phyloP scores from a whole-genome alignment of 345 rosid species.

The Pistacia vera region DNA sequence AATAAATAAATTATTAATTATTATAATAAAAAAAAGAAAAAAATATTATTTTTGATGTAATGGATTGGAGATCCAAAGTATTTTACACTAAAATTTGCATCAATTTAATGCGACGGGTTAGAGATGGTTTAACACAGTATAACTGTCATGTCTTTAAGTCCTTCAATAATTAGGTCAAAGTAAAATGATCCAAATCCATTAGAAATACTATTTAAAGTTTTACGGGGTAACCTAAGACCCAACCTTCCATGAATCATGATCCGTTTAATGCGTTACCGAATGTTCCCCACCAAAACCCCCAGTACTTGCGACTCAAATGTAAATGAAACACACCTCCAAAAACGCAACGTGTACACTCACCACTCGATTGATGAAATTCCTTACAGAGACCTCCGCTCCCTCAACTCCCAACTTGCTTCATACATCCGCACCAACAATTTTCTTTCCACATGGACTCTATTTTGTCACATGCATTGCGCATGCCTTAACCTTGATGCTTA shows the following conservation, averaged over 20 bases:
- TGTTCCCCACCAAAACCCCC: conserved; percentile 20
- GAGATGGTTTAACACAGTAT: no score
- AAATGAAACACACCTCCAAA: background rate
- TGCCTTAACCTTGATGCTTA: conserved; percentile 46
- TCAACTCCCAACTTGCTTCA: conserved; percentile 54
- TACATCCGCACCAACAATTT: conserved; percentile 39
- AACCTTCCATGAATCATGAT: background rate
- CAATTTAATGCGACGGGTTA: no score
- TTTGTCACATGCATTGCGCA: conserved; percentile 37
- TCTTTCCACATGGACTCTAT: conserved; percentile 55
- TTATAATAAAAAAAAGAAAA: no score
- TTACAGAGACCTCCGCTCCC: conserved; percentile 39
- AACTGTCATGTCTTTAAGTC: no score
- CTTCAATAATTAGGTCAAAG: no score
- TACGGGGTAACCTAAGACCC: no score
- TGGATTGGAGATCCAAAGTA: no score
- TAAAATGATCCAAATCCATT: no score
- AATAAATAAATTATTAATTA: no score
- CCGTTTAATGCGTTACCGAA: background rate
- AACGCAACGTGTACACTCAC: conserved; percentile 12
- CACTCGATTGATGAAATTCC: conserved; percentile 55
- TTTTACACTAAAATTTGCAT: no score
- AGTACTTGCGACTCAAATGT: background rate
- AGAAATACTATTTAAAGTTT: no score
- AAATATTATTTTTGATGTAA: no score